A percentile compares a stretch with the other conserved stretches of the same genome.
These are phyloP conservation scores for Wickerhamiella nectarea DNA, from an alignment of 805 yeast genomes.

Conservation along the genomic window DNA sequence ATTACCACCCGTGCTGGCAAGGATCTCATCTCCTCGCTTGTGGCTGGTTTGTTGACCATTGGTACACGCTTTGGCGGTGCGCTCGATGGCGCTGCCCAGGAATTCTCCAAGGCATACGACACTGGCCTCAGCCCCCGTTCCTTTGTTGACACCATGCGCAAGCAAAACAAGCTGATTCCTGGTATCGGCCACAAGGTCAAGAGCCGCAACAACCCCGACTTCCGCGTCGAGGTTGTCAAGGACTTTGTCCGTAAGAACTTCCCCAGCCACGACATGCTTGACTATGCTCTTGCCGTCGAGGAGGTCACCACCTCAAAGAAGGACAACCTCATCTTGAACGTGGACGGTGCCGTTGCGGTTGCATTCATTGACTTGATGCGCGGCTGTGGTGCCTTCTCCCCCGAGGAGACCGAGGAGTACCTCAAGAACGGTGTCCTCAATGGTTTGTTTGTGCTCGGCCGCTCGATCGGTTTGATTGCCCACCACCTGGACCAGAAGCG, in stretches of 20 bases:
- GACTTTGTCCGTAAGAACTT: conserved; percentile 33
- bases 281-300: conserved; percentile 36
- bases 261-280: conserved; percentile 31
- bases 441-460: conserved; percentile 34
- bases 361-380: conserved; percentile 33
- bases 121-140: conserved; percentile 34
- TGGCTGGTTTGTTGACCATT: conserved; percentile 33
- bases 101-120: conserved; percentile 33
- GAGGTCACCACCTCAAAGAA: conserved; percentile 37
- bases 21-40: conserved; percentile 34
- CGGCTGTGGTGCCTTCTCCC: conserved; percentile 32
- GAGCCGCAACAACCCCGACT: conserved; percentile 36
- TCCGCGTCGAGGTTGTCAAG: conserved; percentile 36
- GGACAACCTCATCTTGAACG: conserved; percentile 34
- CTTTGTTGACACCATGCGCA: conserved; percentile 35
- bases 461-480: conserved; percentile 35
- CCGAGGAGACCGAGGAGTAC: conserved; percentile 34
- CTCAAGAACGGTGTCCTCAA: conserved; percentile 34
- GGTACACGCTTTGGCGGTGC: conserved; percentile 38
- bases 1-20: conserved; percentile 37
- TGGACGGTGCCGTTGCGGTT: conserved; percentile 35
- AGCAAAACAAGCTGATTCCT: conserved; percentile 35
- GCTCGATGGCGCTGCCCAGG: conserved; percentile 35
- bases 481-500: conserved; percentile 36
- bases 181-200: conserved; percentile 37